Base-by-base conservation (phyloP, 1,284 basidiomycete species). In the Boletellus deceptivus region DNA sequence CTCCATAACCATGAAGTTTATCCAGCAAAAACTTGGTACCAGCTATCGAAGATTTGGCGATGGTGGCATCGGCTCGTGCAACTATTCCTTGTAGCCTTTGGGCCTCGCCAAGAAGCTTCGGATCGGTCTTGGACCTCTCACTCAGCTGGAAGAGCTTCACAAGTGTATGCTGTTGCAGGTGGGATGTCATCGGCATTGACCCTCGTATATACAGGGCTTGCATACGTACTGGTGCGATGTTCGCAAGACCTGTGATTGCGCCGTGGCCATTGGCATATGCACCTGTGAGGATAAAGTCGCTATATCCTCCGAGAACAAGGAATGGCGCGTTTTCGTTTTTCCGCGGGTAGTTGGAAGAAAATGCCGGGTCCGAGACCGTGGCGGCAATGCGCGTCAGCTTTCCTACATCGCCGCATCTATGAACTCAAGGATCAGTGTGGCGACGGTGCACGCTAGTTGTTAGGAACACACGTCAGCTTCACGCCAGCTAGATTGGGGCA, bases 331-430 rank as follows among this genome's bases (percentile, higher is more conserved):
- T 69, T 20, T 75, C 61, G 61, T 82, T 80, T 68, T 81, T 84
- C 61, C 89, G 84, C 25, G 89, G 86, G 69, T 84, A 74, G 33
- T 70, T 63, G 35, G 75, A 65, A 31, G 71, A 60, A 70, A 91
- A 92, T 4, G 73, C 70, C 3, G 78, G 62, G n/a, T 75, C 71
- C 17, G 84, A 78, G 6, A 91, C 82, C 5, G 77, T 76, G 29
- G 82, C 83, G 40, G 85, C 83, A 57, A 96, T 87, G 51, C 93
- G 81, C 22, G 88, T 90, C 59, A 94, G 78, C 72, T 96, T 96
- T 49, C 93, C 93, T 53, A 96, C 89, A 57, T 89, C 89, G 38
- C 90, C 91, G 63, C 93, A 95, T 27, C 89, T 91, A 61, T 31
- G 38, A 35, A 37, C n/a, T n/a, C 27, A 17, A 43, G 43, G 27